A percentile compares a stretch with the other conserved stretches of the same genome.
These are phyloP conservation scores for Leucosporidium yakuticum DNA, from an alignment of 768 basidiomycete species.

Conservation along the genomic window DNA sequence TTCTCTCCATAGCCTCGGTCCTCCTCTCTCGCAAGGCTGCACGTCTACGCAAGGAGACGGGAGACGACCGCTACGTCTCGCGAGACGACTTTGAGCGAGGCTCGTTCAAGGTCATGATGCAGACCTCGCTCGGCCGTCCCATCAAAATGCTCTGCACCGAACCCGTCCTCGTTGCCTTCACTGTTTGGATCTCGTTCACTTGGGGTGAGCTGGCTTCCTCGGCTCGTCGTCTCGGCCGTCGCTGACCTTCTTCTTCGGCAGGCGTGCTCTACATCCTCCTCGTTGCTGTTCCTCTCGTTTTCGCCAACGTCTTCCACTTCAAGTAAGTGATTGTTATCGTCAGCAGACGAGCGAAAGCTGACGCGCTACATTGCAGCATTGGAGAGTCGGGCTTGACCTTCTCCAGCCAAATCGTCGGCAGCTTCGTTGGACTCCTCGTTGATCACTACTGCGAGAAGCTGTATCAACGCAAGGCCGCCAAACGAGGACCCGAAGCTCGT, in stretches of 20 bases:
- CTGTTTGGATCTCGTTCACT: constrained; percentile 44
- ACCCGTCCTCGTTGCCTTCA: not conserved
- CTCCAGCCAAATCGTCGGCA: constrained; percentile 8
- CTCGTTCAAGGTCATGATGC: not conserved
- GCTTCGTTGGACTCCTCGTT: not conserved
- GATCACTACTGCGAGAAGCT: constrained; percentile 14
- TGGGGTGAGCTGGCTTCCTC: no score
- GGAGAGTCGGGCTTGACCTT: constrained; percentile 22
- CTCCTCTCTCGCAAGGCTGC: constrained; percentile 64
- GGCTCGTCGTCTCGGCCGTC: no score
- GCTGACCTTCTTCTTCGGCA: no score
- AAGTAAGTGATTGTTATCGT: not conserved
- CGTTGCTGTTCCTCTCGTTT: constrained; percentile 46
- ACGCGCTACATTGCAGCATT: not conserved
- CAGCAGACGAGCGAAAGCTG: not conserved
- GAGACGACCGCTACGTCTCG: constrained; percentile 59
- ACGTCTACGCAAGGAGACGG: constrained; percentile 59
- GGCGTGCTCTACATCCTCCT: constrained; percentile 62
- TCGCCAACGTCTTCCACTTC: constrained; percentile 19
- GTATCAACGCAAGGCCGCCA: constrained; percentile 23
- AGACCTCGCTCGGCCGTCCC: not conserved
- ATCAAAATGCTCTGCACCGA: constrained; percentile 7
- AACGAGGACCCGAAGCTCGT: constrained; percentile 25
- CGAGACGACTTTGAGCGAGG: constrained; percentile 37
- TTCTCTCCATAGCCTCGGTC: constrained; percentile 47